Conservation (phyloP, 768 basidiomycete species). For the Termitomyces sp. region DNA sequence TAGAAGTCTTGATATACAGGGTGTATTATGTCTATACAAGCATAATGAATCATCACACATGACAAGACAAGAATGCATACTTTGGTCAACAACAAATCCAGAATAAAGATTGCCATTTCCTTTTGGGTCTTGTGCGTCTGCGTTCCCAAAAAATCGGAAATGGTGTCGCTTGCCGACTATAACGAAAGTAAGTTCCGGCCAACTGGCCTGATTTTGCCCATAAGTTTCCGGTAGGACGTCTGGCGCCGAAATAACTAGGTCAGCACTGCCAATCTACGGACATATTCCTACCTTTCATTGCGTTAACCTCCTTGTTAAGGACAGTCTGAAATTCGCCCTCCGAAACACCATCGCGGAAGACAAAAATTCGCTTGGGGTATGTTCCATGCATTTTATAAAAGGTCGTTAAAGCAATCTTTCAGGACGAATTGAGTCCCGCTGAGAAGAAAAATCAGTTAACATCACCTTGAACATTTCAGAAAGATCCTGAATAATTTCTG, state of each 20-base stretch:
- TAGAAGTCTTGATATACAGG: conserved; percentile 60
- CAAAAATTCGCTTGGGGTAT: conserved; percentile 15
- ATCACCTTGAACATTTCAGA: conserved; percentile 43
- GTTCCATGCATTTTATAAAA: conserved; percentile 7
- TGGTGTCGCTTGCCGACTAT: conserved; percentile 55
- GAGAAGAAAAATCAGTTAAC: background rate
- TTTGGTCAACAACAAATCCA: conserved; percentile 55
- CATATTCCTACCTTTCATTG: conserved; percentile 12
- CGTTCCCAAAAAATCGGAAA: conserved; percentile 49
- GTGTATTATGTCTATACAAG: conserved; percentile 43
- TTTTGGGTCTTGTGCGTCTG: conserved; percentile 36
- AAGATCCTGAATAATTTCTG: conserved; percentile 32
- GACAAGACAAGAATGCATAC: conserved; percentile 1
- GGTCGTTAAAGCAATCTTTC: conserved; percentile 9
- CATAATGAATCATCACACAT: conserved; percentile 11
- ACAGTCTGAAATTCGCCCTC: conserved; percentile 26
- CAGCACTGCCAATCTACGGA: background rate
- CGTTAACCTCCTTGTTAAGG: conserved; percentile 13
- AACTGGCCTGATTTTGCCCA: conserved; percentile 29
- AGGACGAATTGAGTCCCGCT: background rate
- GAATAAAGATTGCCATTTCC: conserved; percentile 50
- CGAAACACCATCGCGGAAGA: conserved; percentile 28
- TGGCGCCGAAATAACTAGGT: background rate
- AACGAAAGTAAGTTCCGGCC: conserved; percentile 48
- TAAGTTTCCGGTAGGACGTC: conserved; percentile 26